Conservation (phyloP, 2,329 filamentous ascomycete genomes). For the Microcyclosporella mali region DNA sequence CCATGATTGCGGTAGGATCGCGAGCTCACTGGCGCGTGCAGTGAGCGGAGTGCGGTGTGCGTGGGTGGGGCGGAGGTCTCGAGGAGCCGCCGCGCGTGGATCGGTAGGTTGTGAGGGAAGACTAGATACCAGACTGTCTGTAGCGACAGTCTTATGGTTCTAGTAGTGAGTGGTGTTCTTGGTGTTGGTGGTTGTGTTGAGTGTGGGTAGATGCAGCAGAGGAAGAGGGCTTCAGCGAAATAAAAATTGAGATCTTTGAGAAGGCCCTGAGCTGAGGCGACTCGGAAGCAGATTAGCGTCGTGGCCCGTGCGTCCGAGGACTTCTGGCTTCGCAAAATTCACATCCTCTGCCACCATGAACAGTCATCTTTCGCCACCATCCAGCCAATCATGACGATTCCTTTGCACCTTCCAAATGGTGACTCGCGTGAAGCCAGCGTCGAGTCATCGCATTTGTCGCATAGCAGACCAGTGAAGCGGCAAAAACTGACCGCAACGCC, state of each 20-base stretch:
- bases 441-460: constrained; percentile 10
- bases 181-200: constrained; percentile 24
- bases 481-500: constrained; percentile 6
- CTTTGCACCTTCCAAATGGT: not conserved
- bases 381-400: constrained; percentile 10
- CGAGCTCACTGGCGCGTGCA: constrained; percentile 65
- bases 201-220: constrained; percentile 2
- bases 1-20: constrained; percentile 76
- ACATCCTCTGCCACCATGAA: not conserved
- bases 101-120: constrained; percentile 27
- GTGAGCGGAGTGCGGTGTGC: constrained; percentile 51
- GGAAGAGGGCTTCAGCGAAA: constrained; percentile 9
- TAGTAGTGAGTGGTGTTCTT: constrained; percentile 25
- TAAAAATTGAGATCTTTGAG: constrained; percentile 17
- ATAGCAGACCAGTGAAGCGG: constrained; percentile 16
- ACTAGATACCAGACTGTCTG: constrained; percentile 46
- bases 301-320: no score
- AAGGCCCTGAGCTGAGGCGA: no score
- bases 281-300: no score
- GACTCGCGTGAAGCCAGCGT: constrained; percentile 1
- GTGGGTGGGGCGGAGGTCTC: constrained; percentile 35
- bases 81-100: constrained; percentile 34
- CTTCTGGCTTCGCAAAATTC: not conserved
- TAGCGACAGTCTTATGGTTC: constrained; percentile 41
- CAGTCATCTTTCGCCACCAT: not conserved